phyloP scores from a whole-genome alignment of 1,139 yeast genomes.

The Kurtzmaniella quercitrusa region DNA sequence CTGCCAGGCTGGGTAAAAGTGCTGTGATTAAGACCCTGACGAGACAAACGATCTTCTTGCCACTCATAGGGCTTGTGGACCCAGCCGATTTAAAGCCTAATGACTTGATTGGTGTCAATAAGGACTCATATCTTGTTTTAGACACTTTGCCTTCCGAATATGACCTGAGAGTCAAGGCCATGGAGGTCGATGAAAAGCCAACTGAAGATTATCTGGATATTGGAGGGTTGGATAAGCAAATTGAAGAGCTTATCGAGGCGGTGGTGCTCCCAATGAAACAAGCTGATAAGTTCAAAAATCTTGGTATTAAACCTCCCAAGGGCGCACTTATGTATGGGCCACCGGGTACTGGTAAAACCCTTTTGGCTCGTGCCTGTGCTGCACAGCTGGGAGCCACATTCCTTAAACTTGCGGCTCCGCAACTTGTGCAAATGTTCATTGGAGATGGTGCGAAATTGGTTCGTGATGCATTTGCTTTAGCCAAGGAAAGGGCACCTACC shows the following conservation, averaged over 20 bases:
- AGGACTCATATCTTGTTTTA: conserved; percentile 88
- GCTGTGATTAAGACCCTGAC: conserved; percentile 98
- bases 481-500: conserved; percentile 97
- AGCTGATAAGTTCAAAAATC: conserved; percentile 87
- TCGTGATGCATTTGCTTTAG: conserved; percentile 97
- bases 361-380: conserved; percentile 97
- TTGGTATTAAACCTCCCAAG: conserved; percentile 96
- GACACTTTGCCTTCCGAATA: conserved; percentile 97
- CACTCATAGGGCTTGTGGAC: conserved; percentile 92
- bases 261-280: conserved; percentile 98
- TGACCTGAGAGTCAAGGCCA: conserved; percentile 95
- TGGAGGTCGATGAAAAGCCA: conserved; percentile 99
- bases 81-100: conserved; percentile 87
- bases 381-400: conserved; percentile 99
- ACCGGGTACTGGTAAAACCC: conserved; percentile 98
- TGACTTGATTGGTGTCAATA: conserved; percentile 95
- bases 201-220: conserved; percentile 95
- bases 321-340: conserved; percentile 99
- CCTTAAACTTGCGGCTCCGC: conserved; percentile 95
- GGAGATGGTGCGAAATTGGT: conserved; percentile 99
- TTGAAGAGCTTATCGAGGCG: conserved; percentile 96
- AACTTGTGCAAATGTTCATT: conserved; percentile 96
- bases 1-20: conserved; percentile 90
- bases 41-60: conserved; percentile 94
- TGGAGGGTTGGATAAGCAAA: conserved; percentile 97